Evolutionary conservation across 2,329 filamentous ascomycete genomes (phyloP), one percentile per base, ranked within the genome.

Genomic region (Penicillium sp.): DNA sequence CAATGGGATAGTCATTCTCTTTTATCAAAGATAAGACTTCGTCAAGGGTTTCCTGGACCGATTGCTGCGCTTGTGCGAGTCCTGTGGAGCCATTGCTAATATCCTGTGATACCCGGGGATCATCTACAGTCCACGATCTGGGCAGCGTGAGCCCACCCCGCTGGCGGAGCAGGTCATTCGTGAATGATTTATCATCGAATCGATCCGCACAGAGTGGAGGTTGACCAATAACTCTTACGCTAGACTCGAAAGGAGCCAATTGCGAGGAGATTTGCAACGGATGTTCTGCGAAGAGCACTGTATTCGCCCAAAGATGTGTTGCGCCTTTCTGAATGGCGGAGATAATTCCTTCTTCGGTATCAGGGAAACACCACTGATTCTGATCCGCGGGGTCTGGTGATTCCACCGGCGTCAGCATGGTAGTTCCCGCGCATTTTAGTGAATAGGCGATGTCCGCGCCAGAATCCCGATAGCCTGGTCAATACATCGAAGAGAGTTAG

Each of bases 261-360:
- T 53, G 59, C 1, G 62, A 19, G 0, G 79, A 81, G 0, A 59
- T 72, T 55, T 84, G 80, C 0, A 83, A 68, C 1, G 81, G 80
- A 63, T 83, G 80, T 0, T 73, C 71, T 0, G 74, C 71, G 61
- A 83, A 83, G 1, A 83, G 64, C 42, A 83, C 77, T 0, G 80
- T 83, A 59, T 83, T 83, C 1, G 79, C 78, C 79, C 80, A 83
- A 3, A 83, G 65, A 60, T 79, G 75, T 1, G 76, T 82, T 0
- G 77, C 76, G 0, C 78, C 78, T 37, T 66, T 65, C 3, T 72
- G 51, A 1, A 81, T 50, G 0, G 79, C 80, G 4, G 66, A 56
- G 0, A 75, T 45, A n/a, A 80, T 77, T 1, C 78, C 77, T 3
- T 69, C 68, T 55, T 79, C 75, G 8, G 75, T 77, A 57, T 81